Evolutionary conservation across 164 flowering plant genomes (phyloP).

Genomic region (Vitis rotundifolia): DNA sequence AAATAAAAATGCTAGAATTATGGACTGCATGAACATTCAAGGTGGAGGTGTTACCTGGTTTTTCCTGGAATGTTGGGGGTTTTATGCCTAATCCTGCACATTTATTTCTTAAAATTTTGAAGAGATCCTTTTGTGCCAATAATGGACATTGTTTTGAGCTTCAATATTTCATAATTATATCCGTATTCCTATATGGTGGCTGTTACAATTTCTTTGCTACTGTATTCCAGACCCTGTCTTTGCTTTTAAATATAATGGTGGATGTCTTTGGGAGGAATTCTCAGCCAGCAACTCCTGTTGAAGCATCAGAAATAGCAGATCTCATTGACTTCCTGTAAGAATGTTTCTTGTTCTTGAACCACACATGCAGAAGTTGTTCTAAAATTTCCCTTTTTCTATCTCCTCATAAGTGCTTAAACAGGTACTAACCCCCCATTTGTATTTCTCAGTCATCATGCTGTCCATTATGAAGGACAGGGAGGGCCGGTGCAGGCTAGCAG

Average conservation of each 20-base stretch:
- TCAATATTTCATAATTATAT: no score
- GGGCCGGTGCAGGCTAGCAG: slow-evolving; percentile 88
- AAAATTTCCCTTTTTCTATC: slow-evolving; percentile 8
- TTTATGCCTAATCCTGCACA: no score
- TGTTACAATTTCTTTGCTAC: background rate
- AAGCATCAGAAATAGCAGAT: slow-evolving; percentile 86
- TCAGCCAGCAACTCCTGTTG: slow-evolving; percentile 60
- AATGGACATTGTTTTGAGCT: no score
- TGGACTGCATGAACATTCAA: no score
- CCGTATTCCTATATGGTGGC: no score
- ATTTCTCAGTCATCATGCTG: slow-evolving; percentile 73
- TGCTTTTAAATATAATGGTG: slow-evolving; percentile 66
- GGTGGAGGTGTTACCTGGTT: no score
- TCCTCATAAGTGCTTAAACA: background rate
- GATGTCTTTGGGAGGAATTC: slow-evolving; percentile 90
- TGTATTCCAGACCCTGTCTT: slow-evolving; percentile 56
- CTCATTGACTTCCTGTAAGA: slow-evolving; percentile 94
- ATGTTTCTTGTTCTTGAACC: background rate
- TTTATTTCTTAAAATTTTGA: no score
- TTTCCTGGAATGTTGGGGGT: no score
- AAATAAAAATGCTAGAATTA: no score
- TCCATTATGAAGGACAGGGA: slow-evolving; percentile 95
- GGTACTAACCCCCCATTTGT: background rate
- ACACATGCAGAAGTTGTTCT: background rate
- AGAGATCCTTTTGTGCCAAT: no score